Percentiles rank a stretch among this genome's conserved stretches.
Conservation (phyloP, 108 stramenopile species). For the Phaeodactylum tricornutum region DNA sequence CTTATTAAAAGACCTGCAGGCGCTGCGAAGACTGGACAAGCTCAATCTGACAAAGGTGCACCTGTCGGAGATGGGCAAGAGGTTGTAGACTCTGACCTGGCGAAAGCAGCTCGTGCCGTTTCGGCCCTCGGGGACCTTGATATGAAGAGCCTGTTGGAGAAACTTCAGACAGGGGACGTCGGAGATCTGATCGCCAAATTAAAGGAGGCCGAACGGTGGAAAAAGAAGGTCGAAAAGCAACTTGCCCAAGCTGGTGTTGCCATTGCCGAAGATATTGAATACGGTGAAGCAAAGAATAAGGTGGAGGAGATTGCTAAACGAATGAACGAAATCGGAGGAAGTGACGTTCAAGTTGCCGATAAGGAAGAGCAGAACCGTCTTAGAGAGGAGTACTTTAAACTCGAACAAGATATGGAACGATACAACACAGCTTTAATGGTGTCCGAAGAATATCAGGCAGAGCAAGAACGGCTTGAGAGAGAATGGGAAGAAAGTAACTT, state of each 20-base stretch:
- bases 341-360: conserved; percentile 36
- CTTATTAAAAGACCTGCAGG: not conserved
- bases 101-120: conserved; percentile 11
- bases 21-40: not conserved
- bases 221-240: conserved; percentile 39
- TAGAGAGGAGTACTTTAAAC: conserved; percentile 52
- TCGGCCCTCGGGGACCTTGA: conserved; percentile 10
- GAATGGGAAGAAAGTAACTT: conserved; percentile 43
- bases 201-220: conserved; percentile 30
- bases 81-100: conserved; percentile 6
- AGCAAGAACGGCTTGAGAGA: conserved; percentile 34
- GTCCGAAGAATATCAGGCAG: conserved; percentile 42
- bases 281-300: conserved; percentile 29
- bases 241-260: conserved; percentile 36
- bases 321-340: conserved; percentile 49
- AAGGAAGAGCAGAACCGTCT: conserved; percentile 43
- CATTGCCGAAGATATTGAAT: conserved; percentile 51
- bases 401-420: conserved; percentile 58
- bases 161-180: conserved; percentile 18
- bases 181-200: conserved; percentile 26
- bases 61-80: conserved; percentile 6
- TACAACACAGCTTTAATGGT: conserved; percentile 36
- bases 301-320: conserved; percentile 36
- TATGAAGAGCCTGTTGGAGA: conserved; percentile 4
- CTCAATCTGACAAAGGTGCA: not conserved